These are phyloP conservation scores for Potentilla sterilis DNA, from an alignment of 306 rosid genomes.

Conservation along the genomic window DNA sequence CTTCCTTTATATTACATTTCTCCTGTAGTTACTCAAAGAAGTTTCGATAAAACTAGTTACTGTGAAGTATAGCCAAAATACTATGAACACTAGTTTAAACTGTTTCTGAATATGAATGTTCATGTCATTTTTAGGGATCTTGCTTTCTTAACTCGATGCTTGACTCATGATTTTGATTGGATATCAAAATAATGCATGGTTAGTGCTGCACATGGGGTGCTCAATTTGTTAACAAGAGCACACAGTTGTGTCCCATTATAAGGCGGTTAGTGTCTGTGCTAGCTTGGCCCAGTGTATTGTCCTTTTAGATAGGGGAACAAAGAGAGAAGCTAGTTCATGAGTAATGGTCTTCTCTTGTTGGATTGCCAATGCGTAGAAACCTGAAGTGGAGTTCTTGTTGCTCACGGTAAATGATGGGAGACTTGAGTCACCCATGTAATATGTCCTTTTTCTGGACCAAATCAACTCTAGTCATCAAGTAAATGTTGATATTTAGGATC, in stretches of 20 bases:
- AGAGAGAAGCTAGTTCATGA: slow-evolving; percentile 7
- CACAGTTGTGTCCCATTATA: neutral
- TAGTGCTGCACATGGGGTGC: slow-evolving; percentile 10
- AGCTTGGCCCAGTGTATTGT: neutral
- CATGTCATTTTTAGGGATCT: neutral
- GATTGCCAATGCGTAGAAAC: neutral
- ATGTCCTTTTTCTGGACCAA: neutral
- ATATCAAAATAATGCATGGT: neutral
- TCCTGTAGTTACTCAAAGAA: neutral
- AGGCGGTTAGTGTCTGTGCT: neutral
- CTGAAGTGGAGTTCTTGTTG: neutral
- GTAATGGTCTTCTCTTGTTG: neutral
- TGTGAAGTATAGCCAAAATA: neutral
- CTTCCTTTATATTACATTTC: neutral
- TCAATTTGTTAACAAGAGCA: neutral
- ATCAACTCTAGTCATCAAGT: neutral
- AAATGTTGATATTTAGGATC: neutral
- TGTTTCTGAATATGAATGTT: neutral
- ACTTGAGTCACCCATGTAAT: neutral
- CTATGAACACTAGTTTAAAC: neutral
- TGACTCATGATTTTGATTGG: neutral
- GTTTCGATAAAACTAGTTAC: neutral
- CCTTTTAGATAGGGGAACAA: neutral
- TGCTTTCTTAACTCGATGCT: neutral
- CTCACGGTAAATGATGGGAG: neutral